These are phyloP conservation scores for Schrenkiella parvula DNA, from an alignment of 345 rosid genomes.

Conservation along the genomic window DNA sequence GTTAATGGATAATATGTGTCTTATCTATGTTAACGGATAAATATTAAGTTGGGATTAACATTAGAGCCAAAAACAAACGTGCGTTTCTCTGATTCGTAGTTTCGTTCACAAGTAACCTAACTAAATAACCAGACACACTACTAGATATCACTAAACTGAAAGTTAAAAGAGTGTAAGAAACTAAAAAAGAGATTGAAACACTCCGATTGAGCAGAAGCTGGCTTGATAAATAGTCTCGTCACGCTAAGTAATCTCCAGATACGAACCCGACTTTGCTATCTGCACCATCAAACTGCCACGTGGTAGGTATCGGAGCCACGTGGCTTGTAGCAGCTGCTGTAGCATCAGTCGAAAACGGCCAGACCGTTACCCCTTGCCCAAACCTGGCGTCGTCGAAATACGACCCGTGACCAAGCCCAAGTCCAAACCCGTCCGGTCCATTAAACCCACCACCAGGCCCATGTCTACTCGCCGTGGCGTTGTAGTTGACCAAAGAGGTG, in stretches of 20 bases:
- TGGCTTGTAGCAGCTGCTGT: constrained; percentile 16
- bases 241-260: constrained; percentile 31
- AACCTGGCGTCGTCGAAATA: constrained; percentile 21
- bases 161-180: background rate
- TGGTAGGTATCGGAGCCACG: background rate
- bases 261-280: constrained; percentile 31
- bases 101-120: constrained; percentile 13
- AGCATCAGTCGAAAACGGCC: constrained; percentile 30
- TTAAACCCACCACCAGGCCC: constrained; percentile 22
- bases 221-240: background rate
- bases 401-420: constrained; percentile 34
- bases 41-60: background rate
- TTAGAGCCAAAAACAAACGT: background rate
- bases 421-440: constrained; percentile 20
- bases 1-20: background rate
- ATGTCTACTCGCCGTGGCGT: constrained; percentile 15
- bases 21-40: background rate
- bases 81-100: constrained; percentile 5
- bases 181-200: background rate
- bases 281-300: constrained; percentile 29
- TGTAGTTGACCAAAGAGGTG: constrained; percentile 54
- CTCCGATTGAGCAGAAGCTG: background rate
- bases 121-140: background rate
- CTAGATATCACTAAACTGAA: background rate
- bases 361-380: constrained; percentile 29